Evolutionary conservation across 495 filamentous ascomycete genomes (phyloP).

Genomic region (Talaromyces proteolyticus): DNA sequence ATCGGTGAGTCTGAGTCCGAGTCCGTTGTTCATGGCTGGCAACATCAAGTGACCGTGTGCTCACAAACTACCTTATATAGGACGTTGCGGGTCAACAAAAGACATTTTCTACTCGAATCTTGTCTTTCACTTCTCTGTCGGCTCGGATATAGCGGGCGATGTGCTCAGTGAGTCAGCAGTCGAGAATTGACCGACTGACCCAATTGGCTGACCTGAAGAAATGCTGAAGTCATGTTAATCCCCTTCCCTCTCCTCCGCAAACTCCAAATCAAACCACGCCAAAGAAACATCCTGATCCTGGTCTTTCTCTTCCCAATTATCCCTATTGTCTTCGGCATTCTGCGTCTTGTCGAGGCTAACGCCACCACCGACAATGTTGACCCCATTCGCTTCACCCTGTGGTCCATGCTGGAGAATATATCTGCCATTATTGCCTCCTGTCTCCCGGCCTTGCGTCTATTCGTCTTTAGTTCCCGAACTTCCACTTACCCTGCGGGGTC

Average conservation of each 20-base stretch:
- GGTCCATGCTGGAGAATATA: constrained; percentile 19
- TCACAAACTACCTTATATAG: background rate
- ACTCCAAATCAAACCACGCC: constrained; percentile 2
- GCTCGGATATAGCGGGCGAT: constrained; percentile 1
- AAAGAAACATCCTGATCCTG: constrained; percentile 3
- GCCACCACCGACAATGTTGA: constrained; percentile 1
- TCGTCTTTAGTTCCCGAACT: constrained; percentile 18
- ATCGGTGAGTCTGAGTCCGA: constrained; percentile 1
- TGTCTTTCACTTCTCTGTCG: constrained; percentile 4
- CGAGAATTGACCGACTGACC: too few relatives aligned
- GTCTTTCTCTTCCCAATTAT: constrained; percentile 3
- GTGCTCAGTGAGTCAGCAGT: constrained; percentile 1
- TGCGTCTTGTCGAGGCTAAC: constrained; percentile 4
- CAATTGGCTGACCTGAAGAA: too few relatives aligned
- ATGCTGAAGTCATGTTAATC: constrained; percentile 4
- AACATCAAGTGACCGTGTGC: too few relatives aligned
- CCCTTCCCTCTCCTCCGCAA: constrained; percentile 6
- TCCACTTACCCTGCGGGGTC: constrained; percentile 10
- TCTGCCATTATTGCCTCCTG: constrained; percentile 21
- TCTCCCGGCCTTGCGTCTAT: constrained; percentile 20
- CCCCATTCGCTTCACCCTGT: constrained; percentile 1
- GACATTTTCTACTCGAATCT: background rate
- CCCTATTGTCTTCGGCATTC: constrained; percentile 4
- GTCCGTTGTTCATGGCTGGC: too few relatives aligned
- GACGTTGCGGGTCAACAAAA: background rate